A percentile compares a stretch with the other conserved stretches of the same genome.
Conservation (phyloP, 1,284 basidiomycete species). For the Heterobasidion parviporum region DNA sequence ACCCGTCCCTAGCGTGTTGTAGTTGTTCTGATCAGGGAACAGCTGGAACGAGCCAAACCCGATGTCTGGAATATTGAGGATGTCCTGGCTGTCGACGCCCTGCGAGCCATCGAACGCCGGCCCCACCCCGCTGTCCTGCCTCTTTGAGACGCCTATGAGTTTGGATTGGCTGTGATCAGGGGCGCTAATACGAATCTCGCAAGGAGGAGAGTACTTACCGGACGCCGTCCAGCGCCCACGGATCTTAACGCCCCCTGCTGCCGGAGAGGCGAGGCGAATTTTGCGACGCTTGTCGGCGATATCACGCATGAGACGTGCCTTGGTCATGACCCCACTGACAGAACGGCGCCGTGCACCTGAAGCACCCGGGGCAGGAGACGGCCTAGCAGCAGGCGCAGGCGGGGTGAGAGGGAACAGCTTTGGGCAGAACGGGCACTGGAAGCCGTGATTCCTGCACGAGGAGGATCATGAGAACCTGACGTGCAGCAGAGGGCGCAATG, state of each 20-base stretch:
- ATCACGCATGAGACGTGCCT: conserved; percentile 27
- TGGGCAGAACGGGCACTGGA: conserved; percentile 45
- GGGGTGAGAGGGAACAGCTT: conserved; percentile 41
- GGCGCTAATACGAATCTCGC: background rate
- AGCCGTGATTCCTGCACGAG: conserved; percentile 43
- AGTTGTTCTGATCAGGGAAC: conserved; percentile 59
- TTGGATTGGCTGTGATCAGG: background rate
- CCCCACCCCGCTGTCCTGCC: conserved; percentile 34
- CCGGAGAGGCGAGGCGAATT: conserved; percentile 28
- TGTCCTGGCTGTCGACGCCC: conserved; percentile 64
- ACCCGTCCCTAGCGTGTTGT: conserved; percentile 26
- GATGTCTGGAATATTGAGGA: conserved; percentile 46
- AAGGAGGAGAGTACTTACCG: conserved; percentile 24
- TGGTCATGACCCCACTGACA: conserved; percentile 30
- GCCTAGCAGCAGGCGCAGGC: conserved; percentile 25
- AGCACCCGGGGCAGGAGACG: conserved; percentile 29
- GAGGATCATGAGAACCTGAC: background rate
- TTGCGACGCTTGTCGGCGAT: conserved; percentile 29
- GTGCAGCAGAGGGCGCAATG: background rate
- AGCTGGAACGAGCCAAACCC: conserved; percentile 52
- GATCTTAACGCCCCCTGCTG: conserved; percentile 34
- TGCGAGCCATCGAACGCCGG: conserved; percentile 47
- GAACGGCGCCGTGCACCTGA: conserved; percentile 23
- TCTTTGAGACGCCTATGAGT: conserved; percentile 29
- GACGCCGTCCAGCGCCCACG: conserved; percentile 55